These are phyloP conservation scores for Dryas octopetala DNA, from an alignment of 306 rosid genomes.

Conservation along the genomic window DNA sequence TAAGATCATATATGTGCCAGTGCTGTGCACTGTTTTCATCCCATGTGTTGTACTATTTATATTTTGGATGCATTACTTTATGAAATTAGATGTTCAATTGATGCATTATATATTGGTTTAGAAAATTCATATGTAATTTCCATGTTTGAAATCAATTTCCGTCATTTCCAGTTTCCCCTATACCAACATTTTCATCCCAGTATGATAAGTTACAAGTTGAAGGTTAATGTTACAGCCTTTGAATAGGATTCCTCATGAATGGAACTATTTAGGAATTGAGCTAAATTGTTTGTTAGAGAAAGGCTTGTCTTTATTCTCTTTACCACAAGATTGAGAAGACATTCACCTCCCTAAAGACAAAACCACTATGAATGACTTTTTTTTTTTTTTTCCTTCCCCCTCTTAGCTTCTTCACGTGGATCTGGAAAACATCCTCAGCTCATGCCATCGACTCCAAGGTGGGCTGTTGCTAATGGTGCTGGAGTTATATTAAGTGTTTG, in stretches of 20 bases:
- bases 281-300: too few species aligned
- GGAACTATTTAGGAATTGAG: too few species aligned
- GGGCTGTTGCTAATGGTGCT: constrained; percentile 99
- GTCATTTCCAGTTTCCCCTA: background rate
- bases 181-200: constrained; percentile 13
- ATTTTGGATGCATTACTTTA: background rate
- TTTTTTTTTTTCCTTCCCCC: constrained; percentile 16
- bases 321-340: background rate
- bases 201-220: background rate
- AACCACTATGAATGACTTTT: background rate
- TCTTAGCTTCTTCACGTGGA: constrained; percentile 80
- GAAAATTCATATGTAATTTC: background rate
- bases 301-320: too few species aligned
- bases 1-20: background rate
- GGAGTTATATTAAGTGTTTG: constrained; percentile 98
- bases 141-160: background rate
- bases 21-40: background rate
- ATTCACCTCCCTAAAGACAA: background rate
- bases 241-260: too few species aligned
- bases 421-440: constrained; percentile 99
- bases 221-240: too few species aligned
- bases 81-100: background rate
- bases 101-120: background rate
- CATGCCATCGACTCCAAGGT: constrained; percentile 88
- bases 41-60: too few species aligned